Conservation (phyloP, 2,329 filamentous ascomycete genomes). For the Zasmidium cellare region DNA sequence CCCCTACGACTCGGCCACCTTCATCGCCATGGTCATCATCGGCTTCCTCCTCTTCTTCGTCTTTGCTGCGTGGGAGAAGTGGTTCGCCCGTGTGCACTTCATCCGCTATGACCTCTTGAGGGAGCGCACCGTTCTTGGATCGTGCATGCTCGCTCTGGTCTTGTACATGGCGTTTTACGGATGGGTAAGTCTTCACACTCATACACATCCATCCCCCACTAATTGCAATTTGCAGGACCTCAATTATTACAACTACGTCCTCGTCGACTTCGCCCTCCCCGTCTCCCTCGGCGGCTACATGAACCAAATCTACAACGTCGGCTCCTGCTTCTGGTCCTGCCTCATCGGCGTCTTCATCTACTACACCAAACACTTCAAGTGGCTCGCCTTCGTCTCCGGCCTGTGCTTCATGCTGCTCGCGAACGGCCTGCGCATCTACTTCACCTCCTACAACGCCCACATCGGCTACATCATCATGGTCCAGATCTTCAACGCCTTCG, state of each 20-base stretch:
- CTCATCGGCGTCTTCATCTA: constrained; percentile 51
- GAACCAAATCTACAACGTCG: constrained; percentile 37
- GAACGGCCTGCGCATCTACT: constrained; percentile 37
- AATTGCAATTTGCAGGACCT: constrained; percentile 13
- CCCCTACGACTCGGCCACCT: constrained; percentile 39
- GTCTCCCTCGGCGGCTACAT: constrained; percentile 32
- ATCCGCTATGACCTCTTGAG: constrained; percentile 55
- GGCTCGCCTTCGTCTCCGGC: constrained; percentile 37
- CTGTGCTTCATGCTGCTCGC: constrained; percentile 38
- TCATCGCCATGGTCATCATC: constrained; percentile 41
- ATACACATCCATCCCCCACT: not conserved
- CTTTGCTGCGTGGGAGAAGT: constrained; percentile 61
- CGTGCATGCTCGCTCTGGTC: constrained; percentile 40
- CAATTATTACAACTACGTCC: constrained; percentile 48
- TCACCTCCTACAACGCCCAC: constrained; percentile 38
- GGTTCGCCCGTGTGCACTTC: constrained; percentile 57
- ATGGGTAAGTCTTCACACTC: constrained; percentile 22
- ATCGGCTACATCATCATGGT: constrained; percentile 56
- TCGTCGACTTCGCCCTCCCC: constrained; percentile 47
- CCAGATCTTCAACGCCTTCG: constrained; percentile 57
- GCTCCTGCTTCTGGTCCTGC: constrained; percentile 45
- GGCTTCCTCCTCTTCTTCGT: constrained; percentile 32
- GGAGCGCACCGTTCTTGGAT: constrained; percentile 52
- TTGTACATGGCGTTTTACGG: constrained; percentile 51
- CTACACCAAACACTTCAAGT: constrained; percentile 52